Percentiles rank a stretch among this genome's conserved stretches.
Evolutionary conservation across 805 yeast species (phyloP).

Genomic region (Candida orba): DNA sequence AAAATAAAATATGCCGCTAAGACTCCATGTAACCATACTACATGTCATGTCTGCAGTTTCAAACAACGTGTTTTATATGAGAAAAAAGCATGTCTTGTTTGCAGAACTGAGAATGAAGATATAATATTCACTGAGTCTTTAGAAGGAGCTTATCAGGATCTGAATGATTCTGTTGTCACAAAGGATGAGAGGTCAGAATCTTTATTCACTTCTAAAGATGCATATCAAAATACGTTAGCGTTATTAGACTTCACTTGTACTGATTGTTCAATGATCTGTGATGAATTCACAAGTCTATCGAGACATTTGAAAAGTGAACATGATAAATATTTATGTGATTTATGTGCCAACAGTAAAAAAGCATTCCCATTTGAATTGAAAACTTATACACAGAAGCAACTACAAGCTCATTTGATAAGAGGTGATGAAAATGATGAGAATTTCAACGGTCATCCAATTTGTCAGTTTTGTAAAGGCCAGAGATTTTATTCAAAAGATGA

Average conservation of each 20-base stretch:
- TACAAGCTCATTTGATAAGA: conserved; percentile 59
- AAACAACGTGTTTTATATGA: conserved; percentile 76
- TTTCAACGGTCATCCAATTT: conserved; percentile 82
- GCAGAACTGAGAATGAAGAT: conserved; percentile 62
- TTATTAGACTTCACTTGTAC: conserved; percentile 51
- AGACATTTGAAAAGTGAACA: conserved; percentile 65
- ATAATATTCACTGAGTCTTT: conserved; percentile 51
- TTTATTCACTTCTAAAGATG: conserved; percentile 46
- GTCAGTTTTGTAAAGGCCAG: conserved; percentile 68
- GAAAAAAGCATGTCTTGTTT: conserved; percentile 71
- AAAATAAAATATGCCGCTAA: conserved; percentile 54
- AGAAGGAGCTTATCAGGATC: conserved; percentile 31
- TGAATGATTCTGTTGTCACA: conserved; percentile 11
- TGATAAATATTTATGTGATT: conserved; percentile 55
- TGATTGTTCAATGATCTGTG: conserved; percentile 21
- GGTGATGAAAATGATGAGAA: conserved; percentile 64
- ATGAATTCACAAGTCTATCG: conserved; percentile 48
- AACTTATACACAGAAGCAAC: conserved; percentile 51
- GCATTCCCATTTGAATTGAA: conserved; percentile 69
- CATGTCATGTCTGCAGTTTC: conserved; percentile 78
- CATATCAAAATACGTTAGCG: conserved; percentile 39
- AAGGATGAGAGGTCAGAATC: not conserved
- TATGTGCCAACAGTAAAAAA: conserved; percentile 72
- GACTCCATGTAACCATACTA: conserved; percentile 76
- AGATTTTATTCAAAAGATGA: conserved; percentile 89